Conservation (phyloP, 495 filamentous ascomycete species). For the Talaromyces ruber region DNA sequence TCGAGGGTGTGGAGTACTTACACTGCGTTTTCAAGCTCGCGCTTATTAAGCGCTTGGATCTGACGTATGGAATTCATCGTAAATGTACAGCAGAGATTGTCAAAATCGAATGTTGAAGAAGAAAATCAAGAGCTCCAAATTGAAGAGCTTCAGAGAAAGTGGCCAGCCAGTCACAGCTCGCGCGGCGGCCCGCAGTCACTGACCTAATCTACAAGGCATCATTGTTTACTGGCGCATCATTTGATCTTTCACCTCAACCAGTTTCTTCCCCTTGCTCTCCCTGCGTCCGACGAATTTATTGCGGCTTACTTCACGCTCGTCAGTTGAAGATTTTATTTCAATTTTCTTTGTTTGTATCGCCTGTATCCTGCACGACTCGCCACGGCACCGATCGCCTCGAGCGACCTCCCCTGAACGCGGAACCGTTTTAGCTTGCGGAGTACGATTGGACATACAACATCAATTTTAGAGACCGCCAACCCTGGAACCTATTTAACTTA, state of each 20-base stretch:
- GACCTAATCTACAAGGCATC: background rate
- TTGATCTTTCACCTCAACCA: background rate
- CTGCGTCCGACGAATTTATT: background rate
- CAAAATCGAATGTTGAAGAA: background rate
- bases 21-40: slow-evolving; percentile 84
- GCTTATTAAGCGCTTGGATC: slow-evolving; percentile 88
- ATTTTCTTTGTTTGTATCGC: background rate
- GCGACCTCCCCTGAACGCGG: slow-evolving; percentile 3
- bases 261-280: background rate
- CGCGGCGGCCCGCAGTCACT: background rate
- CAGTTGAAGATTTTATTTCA: background rate
- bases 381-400: background rate
- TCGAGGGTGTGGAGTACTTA: slow-evolving; percentile 33
- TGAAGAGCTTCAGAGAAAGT: background rate
- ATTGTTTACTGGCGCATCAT: slow-evolving; percentile 1
- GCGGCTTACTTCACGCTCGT: background rate
- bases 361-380: background rate
- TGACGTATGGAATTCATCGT: slow-evolving; percentile 87
- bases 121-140: background rate
- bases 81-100: background rate
- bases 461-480: background rate
- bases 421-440: background rate
- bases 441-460: background rate
- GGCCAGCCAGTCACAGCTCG: background rate
- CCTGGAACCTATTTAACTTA: background rate